A percentile compares a stretch with the other conserved stretches of the same genome.
phyloP scores from a whole-genome alignment of 2,329 filamentous ascomycete species.

The Aspergillus ochraceus region DNA sequence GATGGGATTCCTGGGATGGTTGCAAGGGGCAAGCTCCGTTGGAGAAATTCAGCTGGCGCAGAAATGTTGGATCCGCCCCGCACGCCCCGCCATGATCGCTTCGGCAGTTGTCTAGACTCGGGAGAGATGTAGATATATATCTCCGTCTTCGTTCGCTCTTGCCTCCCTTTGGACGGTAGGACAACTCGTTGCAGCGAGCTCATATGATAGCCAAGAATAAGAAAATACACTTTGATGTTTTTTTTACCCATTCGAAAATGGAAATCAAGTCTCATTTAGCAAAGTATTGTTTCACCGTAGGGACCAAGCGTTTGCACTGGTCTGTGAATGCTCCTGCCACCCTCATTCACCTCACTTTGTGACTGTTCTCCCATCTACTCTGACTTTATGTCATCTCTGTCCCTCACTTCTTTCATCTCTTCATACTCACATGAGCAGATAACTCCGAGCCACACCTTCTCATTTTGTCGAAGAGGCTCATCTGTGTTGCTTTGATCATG shows the following conservation, averaged over 20 bases:
- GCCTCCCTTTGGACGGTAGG: too few species aligned
- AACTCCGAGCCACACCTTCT: neutral
- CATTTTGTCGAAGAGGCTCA: neutral
- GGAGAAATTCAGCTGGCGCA: slow-evolving; percentile 16
- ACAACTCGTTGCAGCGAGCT: too few species aligned
- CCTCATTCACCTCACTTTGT: neutral
- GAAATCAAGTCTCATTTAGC: too few species aligned
- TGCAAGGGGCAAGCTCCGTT: slow-evolving; percentile 21
- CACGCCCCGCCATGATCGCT: slow-evolving; percentile 5
- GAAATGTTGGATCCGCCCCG: slow-evolving; percentile 17
- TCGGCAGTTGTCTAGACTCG: neutral
- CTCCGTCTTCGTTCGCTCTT: neutral
- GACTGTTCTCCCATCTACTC: neutral
- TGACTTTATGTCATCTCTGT: neutral
- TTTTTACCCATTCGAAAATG: too few species aligned
- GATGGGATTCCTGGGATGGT: neutral
- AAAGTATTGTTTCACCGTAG: too few species aligned
- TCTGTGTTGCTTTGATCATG: neutral
- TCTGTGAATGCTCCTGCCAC: too few species aligned
- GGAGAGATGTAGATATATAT: too few species aligned
- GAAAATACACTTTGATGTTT: too few species aligned
- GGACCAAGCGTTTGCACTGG: too few species aligned
- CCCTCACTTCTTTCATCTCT: too few species aligned
- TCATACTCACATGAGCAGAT: neutral
- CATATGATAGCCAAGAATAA: too few species aligned